Conservation (phyloP, 305 asterid species). For the Solanum hybrid region DNA sequence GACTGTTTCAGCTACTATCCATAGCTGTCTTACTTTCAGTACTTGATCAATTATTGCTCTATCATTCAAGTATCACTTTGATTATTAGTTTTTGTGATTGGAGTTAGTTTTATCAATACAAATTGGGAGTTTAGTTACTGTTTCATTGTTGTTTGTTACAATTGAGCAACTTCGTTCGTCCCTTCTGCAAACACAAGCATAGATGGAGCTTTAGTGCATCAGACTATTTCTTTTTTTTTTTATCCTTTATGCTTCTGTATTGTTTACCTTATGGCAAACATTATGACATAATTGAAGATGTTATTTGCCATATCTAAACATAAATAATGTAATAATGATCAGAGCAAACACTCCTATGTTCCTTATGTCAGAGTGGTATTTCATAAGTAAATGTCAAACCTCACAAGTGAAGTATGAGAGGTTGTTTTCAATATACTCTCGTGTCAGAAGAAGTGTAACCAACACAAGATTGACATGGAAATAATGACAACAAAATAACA, state of each 20-base stretch:
- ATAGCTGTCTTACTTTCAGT: neutral
- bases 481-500: neutral
- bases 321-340: conserved; percentile 71
- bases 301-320: neutral
- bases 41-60: neutral
- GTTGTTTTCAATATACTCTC: neutral
- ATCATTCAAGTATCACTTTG: neutral
- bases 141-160: neutral
- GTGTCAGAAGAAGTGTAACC: neutral
- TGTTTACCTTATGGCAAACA: neutral
- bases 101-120: neutral
- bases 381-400: too few relatives aligned
- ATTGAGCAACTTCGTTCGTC: neutral
- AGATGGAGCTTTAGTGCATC: neutral
- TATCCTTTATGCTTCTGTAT: neutral
- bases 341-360: conserved; percentile 92
- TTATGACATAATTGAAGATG: neutral
- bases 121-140: neutral
- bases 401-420: neutral
- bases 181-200: neutral
- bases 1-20: neutral
- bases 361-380: conserved; percentile 10
- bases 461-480: neutral
- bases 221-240: neutral
- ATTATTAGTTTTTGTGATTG: neutral